These are phyloP conservation scores for Saccharum officinarum DNA, from an alignment of 176 grass and related monocot genomes.

Conservation along the genomic window DNA sequence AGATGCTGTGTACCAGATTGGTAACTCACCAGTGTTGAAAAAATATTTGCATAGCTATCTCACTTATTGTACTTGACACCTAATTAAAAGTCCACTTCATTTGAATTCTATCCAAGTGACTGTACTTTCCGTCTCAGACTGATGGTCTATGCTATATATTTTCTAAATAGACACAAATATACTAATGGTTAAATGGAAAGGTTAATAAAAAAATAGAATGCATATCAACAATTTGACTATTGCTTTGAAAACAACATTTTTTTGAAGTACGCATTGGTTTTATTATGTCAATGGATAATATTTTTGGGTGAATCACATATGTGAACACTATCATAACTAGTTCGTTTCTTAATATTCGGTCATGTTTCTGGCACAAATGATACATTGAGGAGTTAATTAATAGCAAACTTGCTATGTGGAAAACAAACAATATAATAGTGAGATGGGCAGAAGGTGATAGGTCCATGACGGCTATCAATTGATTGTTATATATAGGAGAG, in stretches of 20 bases:
- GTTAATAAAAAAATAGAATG: not conserved
- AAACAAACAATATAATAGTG: too few species aligned
- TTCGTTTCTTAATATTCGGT: not conserved
- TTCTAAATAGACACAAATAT: not conserved
- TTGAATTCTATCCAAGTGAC: not conserved
- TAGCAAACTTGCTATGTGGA: too few species aligned
- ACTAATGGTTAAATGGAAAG: not conserved
- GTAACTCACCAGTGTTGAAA: not conserved
- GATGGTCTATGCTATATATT: not conserved
- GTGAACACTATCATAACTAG: not conserved
- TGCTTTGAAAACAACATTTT: not conserved
- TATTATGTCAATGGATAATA: not conserved
- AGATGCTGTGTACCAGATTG: slow-evolving; percentile 8
- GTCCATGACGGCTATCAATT: not conserved
- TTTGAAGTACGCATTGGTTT: not conserved
- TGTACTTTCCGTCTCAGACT: not conserved
- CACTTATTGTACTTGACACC: slow-evolving; percentile 8
- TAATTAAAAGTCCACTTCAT: slow-evolving; percentile 2
- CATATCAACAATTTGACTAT: not conserved
- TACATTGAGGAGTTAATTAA: too few species aligned
- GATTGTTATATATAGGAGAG: not conserved
- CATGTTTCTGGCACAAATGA: too few species aligned
- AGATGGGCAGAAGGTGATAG: not conserved
- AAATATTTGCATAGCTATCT: not conserved
- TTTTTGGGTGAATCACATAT: not conserved